Conservation (phyloP, 768 basidiomycete genomes). For the Pholiota molesta region DNA sequence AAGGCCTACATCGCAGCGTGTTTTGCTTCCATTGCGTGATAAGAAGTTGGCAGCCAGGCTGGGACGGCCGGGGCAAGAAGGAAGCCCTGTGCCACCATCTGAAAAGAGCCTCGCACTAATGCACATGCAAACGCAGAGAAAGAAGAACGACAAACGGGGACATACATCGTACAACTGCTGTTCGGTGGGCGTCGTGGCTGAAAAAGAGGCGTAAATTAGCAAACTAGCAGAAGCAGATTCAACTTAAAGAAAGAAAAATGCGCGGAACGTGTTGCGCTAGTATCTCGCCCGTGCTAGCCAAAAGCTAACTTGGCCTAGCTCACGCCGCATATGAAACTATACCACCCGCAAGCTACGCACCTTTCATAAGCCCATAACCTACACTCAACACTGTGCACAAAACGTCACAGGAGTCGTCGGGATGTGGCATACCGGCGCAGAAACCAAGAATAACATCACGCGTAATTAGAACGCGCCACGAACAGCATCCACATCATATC, state of each 20-base stretch:
- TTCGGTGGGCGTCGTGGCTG: slow-evolving; percentile 56
- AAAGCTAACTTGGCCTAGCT: neutral
- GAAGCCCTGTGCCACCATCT: no score
- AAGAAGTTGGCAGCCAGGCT: no score
- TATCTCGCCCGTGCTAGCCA: neutral
- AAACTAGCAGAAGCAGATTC: neutral
- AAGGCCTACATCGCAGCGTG: no score
- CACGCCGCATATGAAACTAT: neutral
- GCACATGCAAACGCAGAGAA: slow-evolving; percentile 11
- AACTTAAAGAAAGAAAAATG: neutral
- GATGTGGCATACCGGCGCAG: no score
- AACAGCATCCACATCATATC: no score
- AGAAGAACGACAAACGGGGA: slow-evolving; percentile 3
- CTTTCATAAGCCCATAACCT: slow-evolving; percentile 64
- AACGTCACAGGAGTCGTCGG: neutral
- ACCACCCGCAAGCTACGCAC: slow-evolving; percentile 36
- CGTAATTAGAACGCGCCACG: no score
- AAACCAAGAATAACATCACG: no score
- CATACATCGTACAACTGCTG: slow-evolving; percentile 55
- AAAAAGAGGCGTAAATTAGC: neutral
- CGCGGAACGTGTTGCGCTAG: neutral
- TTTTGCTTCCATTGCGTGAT: no score
- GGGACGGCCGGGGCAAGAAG: no score
- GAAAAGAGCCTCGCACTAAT: no score
- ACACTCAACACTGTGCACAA: slow-evolving; percentile 50